phyloP scores from a whole-genome alignment of 257 asterid species.

The Primulina eburnea region DNA sequence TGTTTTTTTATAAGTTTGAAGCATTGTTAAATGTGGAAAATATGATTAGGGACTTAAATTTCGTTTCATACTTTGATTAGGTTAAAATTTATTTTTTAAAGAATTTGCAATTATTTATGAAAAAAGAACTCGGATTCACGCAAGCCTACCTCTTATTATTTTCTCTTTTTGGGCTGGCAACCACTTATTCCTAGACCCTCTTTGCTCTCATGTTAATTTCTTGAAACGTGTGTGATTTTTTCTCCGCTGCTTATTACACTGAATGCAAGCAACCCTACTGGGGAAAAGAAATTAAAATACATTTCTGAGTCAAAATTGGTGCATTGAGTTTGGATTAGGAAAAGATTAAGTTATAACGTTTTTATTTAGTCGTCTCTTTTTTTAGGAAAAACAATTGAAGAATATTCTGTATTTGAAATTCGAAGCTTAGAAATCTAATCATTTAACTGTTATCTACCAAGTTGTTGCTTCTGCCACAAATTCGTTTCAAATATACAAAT shows the following conservation, averaged over 20 bases:
- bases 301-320: neutral
- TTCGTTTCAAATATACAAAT: too few species aligned
- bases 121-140: neutral
- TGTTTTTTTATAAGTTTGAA: neutral
- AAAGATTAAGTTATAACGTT: too few species aligned
- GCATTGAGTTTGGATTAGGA: neutral
- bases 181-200: neutral
- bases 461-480: too few species aligned
- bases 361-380: neutral
- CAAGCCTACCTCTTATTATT: too few species aligned
- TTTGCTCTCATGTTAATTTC: neutral
- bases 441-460: too few species aligned
- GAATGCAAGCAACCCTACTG: neutral
- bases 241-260: neutral
- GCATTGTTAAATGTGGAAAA: neutral
- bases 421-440: neutral
- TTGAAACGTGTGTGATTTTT: neutral
- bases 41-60: too few species aligned
- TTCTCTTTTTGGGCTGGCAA: neutral
- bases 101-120: neutral
- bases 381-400: too few species aligned
- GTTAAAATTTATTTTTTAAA: neutral
- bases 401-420: neutral
- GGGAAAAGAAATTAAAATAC: neutral
- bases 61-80: too few species aligned